These are phyloP conservation scores for Vanderwaltozyma tropicalis DNA, from an alignment of 805 yeast genomes.

Conservation along the genomic window DNA sequence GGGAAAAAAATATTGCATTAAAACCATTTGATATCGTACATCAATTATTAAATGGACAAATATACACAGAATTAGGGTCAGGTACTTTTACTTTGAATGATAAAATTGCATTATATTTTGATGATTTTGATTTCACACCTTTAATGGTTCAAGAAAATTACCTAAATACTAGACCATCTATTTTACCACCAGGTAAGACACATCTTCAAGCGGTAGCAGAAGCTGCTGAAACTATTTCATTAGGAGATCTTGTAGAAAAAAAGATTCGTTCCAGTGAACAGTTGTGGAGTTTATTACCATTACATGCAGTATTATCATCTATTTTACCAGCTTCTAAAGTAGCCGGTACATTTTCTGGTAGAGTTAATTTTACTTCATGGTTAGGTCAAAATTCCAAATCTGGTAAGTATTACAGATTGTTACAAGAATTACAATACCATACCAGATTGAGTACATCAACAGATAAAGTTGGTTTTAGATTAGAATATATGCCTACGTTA, in stretches of 20 bases:
- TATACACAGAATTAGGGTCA: constrained; percentile 39
- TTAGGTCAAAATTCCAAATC: constrained; percentile 83
- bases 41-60: constrained; percentile 49
- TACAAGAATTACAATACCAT: constrained; percentile 85
- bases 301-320: constrained; percentile 79
- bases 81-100: constrained; percentile 55
- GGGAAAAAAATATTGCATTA: constrained; percentile 85
- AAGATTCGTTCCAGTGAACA: constrained; percentile 85
- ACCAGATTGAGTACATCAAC: constrained; percentile 73
- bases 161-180: constrained; percentile 50
- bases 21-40: constrained; percentile 88
- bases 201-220: constrained; percentile 55
- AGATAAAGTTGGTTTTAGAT: constrained; percentile 60
- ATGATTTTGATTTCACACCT: constrained; percentile 90
- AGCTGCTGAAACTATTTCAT: constrained; percentile 84
- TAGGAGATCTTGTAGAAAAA: constrained; percentile 70
- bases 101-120: constrained; percentile 80
- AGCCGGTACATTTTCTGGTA: constrained; percentile 57
- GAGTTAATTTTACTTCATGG: constrained; percentile 76
- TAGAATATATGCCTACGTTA: constrained; percentile 63
- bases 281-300: constrained; percentile 87
- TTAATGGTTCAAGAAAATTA: constrained; percentile 95
- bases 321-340: constrained; percentile 68
- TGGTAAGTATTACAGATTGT: constrained; percentile 62
- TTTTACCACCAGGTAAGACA: constrained; percentile 33